Base-by-base conservation (phyloP, 306 rosid species). In the Pyrus communis region DNA sequence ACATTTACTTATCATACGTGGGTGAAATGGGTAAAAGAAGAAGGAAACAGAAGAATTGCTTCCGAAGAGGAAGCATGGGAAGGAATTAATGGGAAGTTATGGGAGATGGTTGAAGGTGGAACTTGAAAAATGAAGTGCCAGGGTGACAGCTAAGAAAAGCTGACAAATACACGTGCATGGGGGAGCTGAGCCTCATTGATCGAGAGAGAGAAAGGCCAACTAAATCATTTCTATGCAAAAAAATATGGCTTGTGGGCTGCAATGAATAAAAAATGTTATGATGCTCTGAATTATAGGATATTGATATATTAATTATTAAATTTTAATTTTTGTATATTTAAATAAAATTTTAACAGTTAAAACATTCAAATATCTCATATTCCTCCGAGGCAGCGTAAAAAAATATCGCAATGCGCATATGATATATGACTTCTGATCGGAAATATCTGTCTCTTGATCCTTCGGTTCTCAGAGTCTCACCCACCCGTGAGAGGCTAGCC, bases 11-110 rank as follows among this genome's bases (percentile, higher is more conserved):
- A 35, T 6, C 40, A 35, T 61, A 25, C 21, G 28, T 38, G 71
- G 38, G 14, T 69, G 28, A 69, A 69, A 15, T 25, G 38, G 15
- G 38, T 23, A 30, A 9, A 3, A 63, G 7, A 42, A 21, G 23
- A 22, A 73, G 60, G 19, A 45, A 70, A 27, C 8, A 66, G n/a
- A 27, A 82, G 67, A 51, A 33, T 14, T 83, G 97, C 96, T 87
- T 84, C 98, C 86, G 67, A 7, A 40, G 68, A 67, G 88, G 93
- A 93, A 81, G 96, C 97, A 87, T 84, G 93, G 93, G 89, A 82
- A 82, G 89, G 77, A 79, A 83, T 78, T 84, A 79, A 90, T 81
- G 62, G 81, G 79, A 69, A 81, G 89, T 59, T 75, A 84, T 89
- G 90, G 87, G 88, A 66, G 80, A 81, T 27, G 79, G 66, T 70